Evolutionary conservation across 2,329 filamentous ascomycete species (phyloP), one percentile per base, ranked within the genome.

Genomic region (Fulvia fulva): DNA sequence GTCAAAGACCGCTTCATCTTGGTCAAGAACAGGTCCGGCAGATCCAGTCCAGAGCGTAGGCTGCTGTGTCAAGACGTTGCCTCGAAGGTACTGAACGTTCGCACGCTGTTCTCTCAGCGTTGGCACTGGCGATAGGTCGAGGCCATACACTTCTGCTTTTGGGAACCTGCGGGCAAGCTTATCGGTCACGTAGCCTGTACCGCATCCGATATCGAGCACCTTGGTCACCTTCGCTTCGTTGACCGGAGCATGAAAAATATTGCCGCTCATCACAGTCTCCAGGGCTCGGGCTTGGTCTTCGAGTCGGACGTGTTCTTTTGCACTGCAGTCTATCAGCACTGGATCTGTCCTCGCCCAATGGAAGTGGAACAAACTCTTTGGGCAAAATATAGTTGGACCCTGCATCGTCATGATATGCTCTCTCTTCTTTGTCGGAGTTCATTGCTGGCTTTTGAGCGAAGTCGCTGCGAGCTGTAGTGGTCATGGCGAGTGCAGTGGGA

Each of bases 141-240:
- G 70, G 26, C 70, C 74, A 45, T 67, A 62, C 3, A 74, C 67
- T 43, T 72, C 60, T 9, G 71, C 66, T 8, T 70, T 58, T 6
- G 57, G 62, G 34, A 54, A 60, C 43, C 43, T 46, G 28, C 26
- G 52, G 21, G 53, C 60, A 22, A 62, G 49, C 22, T 55, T 51
- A 19, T 51, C 47, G 73, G 50, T 76, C 69, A 57, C 57, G n/a
- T 49, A 26, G 3, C 63, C 63, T 11, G 62, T 64, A 12, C 77
- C 77, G 22, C 57, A 61, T 51, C 63, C 62, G n/a, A 66, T 41
- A 45, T 66, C 63, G 12, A 66, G 49, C 16, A 58, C 43, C 3
- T 50, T 37, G 22, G 46, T 19, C 32, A 51, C 30, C 19, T 50
- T 25, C 22, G 32, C 9, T 1, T 34, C 23, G 16, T 57, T 26